Percentiles rank a stretch among this genome's conserved stretches.
These are phyloP conservation scores for Ochetophila trinervis DNA, from an alignment of 306 rosid genomes.

Conservation along the genomic window DNA sequence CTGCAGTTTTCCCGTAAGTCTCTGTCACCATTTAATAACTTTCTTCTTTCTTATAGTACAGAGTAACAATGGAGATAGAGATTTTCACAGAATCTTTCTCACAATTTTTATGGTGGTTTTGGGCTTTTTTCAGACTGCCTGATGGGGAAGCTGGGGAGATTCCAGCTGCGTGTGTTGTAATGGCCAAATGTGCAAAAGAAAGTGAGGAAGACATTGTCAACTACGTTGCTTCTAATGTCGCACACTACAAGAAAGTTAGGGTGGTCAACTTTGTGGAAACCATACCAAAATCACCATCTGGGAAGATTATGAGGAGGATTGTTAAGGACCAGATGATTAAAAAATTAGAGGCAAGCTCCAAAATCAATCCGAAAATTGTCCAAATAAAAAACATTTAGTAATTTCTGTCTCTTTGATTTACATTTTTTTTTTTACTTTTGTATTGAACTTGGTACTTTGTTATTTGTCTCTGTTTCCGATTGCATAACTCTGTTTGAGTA, in stretches of 20 bases:
- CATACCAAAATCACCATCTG: conserved; percentile 90
- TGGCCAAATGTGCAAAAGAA: conserved; percentile 51
- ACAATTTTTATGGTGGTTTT: too few relatives aligned
- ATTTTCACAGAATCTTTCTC: too few relatives aligned
- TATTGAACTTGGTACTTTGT: not conserved
- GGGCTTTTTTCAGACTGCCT: conserved; percentile 44
- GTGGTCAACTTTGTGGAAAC: conserved; percentile 69
- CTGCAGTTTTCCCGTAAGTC: conserved; percentile 89
- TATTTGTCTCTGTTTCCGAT: not conserved
- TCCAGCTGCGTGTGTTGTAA: conserved; percentile 79
- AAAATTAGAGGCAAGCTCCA: conserved; percentile 36
- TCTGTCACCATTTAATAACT: not conserved
- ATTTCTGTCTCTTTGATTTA: not conserved
- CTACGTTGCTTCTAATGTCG: conserved; percentile 70
- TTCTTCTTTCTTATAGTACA: too few relatives aligned
- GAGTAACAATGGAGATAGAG: too few relatives aligned
- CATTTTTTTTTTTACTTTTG: not conserved
- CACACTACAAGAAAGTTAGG: conserved; percentile 78
- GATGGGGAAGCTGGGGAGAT: conserved; percentile 95
- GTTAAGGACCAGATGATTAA: conserved; percentile 53
- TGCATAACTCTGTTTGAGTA: too few relatives aligned
- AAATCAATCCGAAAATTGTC: conserved; percentile 12
- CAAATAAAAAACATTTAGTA: not conserved
- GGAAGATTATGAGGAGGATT: conserved; percentile 85
- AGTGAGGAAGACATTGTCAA: conserved; percentile 67